These are phyloP conservation scores for Alternaria alternata DNA, from an alignment of 2,329 filamentous ascomycete genomes.

Conservation along the genomic window DNA sequence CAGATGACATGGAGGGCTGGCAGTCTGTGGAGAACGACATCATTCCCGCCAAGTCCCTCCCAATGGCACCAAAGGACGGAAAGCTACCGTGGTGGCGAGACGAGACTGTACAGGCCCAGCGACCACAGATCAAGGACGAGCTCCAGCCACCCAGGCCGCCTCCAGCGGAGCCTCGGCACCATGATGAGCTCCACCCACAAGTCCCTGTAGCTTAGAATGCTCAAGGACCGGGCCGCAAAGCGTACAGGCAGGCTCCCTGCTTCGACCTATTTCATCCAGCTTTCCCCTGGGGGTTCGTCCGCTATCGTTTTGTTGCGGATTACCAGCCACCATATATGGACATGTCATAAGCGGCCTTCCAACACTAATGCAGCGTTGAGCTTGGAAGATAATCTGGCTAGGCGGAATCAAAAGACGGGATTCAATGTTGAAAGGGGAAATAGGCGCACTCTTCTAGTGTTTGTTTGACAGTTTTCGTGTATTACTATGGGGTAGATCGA, in stretches of 20 bases:
- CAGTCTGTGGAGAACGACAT: constrained; percentile 51
- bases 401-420: background rate
- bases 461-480: background rate
- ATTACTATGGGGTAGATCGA: constrained; percentile 4
- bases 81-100: constrained; percentile 49
- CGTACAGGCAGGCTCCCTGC: background rate
- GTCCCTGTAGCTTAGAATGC: constrained; percentile 14
- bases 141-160: constrained; percentile 1
- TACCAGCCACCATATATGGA: background rate
- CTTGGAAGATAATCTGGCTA: background rate
- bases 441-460: background rate
- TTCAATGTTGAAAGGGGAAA: background rate
- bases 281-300: background rate
- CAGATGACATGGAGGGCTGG: constrained; percentile 39
- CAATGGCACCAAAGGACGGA: constrained; percentile 31
- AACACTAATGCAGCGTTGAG: background rate
- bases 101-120: constrained; percentile 24
- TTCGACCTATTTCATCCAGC: background rate
- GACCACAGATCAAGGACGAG: constrained; percentile 14
- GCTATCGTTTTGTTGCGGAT: background rate
- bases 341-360: background rate
- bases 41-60: constrained; percentile 41
- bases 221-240: background rate
- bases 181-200: constrained; percentile 9
- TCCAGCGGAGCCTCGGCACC: constrained; percentile 16